Evolutionary conservation across 371 early-diverging fungal species (phyloP).

Genomic region (Polyrhizophydium stewartii): DNA sequence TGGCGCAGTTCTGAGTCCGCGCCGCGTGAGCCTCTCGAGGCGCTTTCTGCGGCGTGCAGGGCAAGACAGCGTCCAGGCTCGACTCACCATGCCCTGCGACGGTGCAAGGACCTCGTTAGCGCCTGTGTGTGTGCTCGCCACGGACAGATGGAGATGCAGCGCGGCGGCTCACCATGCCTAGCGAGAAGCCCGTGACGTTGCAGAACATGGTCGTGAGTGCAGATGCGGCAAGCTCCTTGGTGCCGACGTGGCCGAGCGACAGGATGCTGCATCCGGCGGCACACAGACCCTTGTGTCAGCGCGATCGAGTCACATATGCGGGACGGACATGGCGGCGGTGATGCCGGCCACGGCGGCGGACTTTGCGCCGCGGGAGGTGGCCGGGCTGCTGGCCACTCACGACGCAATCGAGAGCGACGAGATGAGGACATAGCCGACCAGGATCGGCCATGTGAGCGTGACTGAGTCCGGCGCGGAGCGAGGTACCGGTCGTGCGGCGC

Average conservation of each 20-base stretch:
- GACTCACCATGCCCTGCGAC: constrained; percentile 2
- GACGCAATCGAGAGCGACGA: constrained; percentile 13
- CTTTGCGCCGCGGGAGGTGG: too few relatives aligned
- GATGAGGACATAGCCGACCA: constrained; percentile 27
- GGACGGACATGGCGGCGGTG: too few relatives aligned
- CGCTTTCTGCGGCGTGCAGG: too few relatives aligned
- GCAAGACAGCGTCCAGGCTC: too few relatives aligned
- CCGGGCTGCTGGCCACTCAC: constrained; percentile 10
- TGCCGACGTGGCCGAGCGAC: constrained; percentile 40
- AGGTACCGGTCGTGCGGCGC: too few relatives aligned
- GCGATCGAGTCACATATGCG: neutral
- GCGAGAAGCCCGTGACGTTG: constrained; percentile 77
- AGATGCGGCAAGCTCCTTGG: constrained; percentile 70
- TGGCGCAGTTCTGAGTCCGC: constrained; percentile 59
- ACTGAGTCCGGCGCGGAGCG: too few relatives aligned
- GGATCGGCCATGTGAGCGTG: constrained; percentile 30
- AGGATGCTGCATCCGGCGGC: constrained; percentile 4
- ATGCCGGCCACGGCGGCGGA: too few relatives aligned
- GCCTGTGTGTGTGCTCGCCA: neutral
- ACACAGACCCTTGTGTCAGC: too few relatives aligned
- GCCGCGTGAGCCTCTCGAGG: neutral
- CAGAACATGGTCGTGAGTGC: constrained; percentile 77
- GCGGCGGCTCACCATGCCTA: constrained; percentile 57
- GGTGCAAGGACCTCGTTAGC: neutral
- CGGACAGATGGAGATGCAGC: neutral